Evolutionary conservation across 495 filamentous ascomycete species (phyloP), one percentile per base, ranked within the genome.

Genomic region (Xylaria acuta): DNA sequence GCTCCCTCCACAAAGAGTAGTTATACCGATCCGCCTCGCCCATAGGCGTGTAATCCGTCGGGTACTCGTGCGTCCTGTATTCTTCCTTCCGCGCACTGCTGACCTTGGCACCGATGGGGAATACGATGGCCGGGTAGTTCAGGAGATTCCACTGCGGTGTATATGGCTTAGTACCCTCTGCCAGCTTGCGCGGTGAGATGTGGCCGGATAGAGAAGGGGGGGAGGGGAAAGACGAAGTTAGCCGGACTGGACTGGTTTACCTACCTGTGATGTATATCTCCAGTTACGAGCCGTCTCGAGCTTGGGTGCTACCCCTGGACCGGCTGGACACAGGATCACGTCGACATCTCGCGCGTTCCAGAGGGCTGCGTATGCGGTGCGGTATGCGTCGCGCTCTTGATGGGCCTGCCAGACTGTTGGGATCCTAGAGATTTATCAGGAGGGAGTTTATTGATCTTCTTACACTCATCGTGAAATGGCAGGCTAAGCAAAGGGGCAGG

Each of bases 251-350:
- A 27, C 27, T 62, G 58, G 32, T 14, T 62, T 40, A 11, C 8
- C 9, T 68, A 68, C 65, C 49, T 68, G 88, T 3, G 84, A 82
- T 0, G 90, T 92, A 66, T 93, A 95, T 18, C 86, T 85, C 92
- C 91, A 93, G 76, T 92, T 93, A 20, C 86, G 86, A 0, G 87
- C 83, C 18, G 87, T 88, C 43, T 88, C 87, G 60, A 90, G 84
- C 64, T 84, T 85, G 6, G 89, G 85, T 1, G 92, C 91, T 0
- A 85, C 85, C 18, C 89, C 86, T 1, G 88, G 86, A 18, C 86
- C 88, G 0, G 84, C 86, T 0, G 92, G 91, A 64, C 86, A 89
- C 0, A 96, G 82, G 56, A 96, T 89, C 5, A 91, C 91, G 81
- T 95, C 93, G 1, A 93, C 86, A 11, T 74, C 75, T 11, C 14